phyloP scores from a whole-genome alignment of 345 rosid species.

The thale cress (Arabidopsis thaliana) region TAIR10.1 NC_003076.8:24423501-24424000 shows the following conservation, averaged over 20 bases:
- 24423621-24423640: constrained; percentile 83
- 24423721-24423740: constrained; percentile 8
- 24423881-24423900: constrained; percentile 48
- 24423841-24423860: constrained; percentile 13
- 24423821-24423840: constrained; percentile 2
- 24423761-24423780: constrained; percentile 67
- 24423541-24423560: constrained; percentile 89
- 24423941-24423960: constrained; percentile 58
- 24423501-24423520: constrained; percentile 57
- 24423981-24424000: constrained; percentile 79
- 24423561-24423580: constrained; percentile 89
- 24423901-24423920: constrained; percentile 67
- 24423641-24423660: constrained; percentile 87
- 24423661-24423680: constrained; percentile 67
- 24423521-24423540: constrained; percentile 64
- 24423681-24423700: constrained; percentile 24
- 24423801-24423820: constrained; percentile 84
- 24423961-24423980: constrained; percentile 79
- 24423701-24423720: constrained; percentile 1
- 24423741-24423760: constrained; percentile 56
- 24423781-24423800: constrained; percentile 73
- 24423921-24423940: constrained; percentile 60
- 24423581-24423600: constrained; percentile 85
- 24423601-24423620: constrained; percentile 83
- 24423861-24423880: constrained; percentile 23